These are phyloP conservation scores for Glebionis coronaria DNA, from an alignment of 129 eudicot genomes.

Conservation along the genomic window DNA sequence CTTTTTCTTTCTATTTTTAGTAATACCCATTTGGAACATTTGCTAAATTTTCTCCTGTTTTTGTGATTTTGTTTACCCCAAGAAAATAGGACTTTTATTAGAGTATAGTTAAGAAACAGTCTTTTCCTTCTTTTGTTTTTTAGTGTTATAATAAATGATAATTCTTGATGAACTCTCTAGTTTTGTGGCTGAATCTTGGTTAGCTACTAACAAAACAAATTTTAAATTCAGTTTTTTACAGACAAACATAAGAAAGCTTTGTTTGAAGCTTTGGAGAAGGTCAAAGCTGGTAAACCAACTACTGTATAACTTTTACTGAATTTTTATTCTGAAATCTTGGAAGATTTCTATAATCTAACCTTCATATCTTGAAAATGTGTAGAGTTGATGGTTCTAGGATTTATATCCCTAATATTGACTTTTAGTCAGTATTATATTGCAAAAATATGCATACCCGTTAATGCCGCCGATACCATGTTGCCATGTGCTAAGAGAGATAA, in stretches of 20 bases:
- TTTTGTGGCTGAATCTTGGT: slow-evolving; percentile 5
- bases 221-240: slow-evolving; percentile 49
- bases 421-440: slow-evolving; percentile 76
- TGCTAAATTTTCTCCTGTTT: too few relatives aligned
- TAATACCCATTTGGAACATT: too few relatives aligned
- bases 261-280: slow-evolving; percentile 76
- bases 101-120: too few relatives aligned
- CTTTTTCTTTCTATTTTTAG: too few relatives aligned
- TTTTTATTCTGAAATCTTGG: not conserved
- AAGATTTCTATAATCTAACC: slow-evolving; percentile 3
- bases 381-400: slow-evolving; percentile 95
- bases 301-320: not conserved
- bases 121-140: too few relatives aligned
- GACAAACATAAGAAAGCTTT: slow-evolving; percentile 67
- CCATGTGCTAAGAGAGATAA: slow-evolving; percentile 47
- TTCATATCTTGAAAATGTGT: slow-evolving; percentile 21
- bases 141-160: not conserved
- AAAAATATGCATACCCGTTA: slow-evolving; percentile 66
- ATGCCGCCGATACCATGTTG: slow-evolving; percentile 61
- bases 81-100: too few relatives aligned
- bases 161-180: not conserved
- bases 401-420: slow-evolving; percentile 72
- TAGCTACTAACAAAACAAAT: slow-evolving; percentile 9
- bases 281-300: slow-evolving; percentile 64
- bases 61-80: too few relatives aligned